A percentile compares a stretch with the other conserved stretches of the same genome.
Conservation (phyloP, 495 filamentous ascomycete genomes). For the Hypoxylon trugodes region DNA sequence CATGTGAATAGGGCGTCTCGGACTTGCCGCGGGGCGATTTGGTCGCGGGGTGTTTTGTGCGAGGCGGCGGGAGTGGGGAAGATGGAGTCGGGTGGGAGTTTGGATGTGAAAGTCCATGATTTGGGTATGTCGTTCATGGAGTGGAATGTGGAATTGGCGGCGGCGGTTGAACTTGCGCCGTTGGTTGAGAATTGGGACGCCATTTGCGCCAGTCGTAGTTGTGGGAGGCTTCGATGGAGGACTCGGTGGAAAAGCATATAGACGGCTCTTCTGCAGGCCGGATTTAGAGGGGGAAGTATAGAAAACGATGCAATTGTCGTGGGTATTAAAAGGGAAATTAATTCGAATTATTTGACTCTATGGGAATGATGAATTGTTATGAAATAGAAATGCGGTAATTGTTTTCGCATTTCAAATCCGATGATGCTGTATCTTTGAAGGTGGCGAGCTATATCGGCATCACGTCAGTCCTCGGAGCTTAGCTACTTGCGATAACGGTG, state of each 20-base stretch:
- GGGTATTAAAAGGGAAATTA: background rate
- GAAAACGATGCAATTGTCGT: background rate
- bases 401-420: slow-evolving; percentile 1
- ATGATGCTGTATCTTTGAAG: slow-evolving; percentile 10
- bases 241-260: slow-evolving; percentile 32
- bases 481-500: background rate
- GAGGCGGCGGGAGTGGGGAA: slow-evolving; percentile 84
- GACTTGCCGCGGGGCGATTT: slow-evolving; percentile 83
- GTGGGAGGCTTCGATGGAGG: slow-evolving; percentile 21
- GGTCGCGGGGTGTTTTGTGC: slow-evolving; percentile 76
- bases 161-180: slow-evolving; percentile 32
- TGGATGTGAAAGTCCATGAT: slow-evolving; percentile 82
- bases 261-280: slow-evolving; percentile 10
- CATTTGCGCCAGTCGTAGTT: slow-evolving; percentile 40
- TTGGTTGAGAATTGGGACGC: slow-evolving; percentile 40
- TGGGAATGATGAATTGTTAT: background rate
- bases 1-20: slow-evolving; percentile 88
- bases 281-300: background rate
- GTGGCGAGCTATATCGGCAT: slow-evolving; percentile 20
- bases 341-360: background rate
- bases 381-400: slow-evolving; percentile 11
- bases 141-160: slow-evolving; percentile 32
- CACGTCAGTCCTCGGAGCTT: slow-evolving; percentile 14
- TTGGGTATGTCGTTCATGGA: slow-evolving; percentile 81
- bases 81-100: slow-evolving; percentile 76